These are phyloP conservation scores for Botrytis fabae DNA, from an alignment of 2,329 filamentous ascomycete species.

Conservation along the genomic window DNA sequence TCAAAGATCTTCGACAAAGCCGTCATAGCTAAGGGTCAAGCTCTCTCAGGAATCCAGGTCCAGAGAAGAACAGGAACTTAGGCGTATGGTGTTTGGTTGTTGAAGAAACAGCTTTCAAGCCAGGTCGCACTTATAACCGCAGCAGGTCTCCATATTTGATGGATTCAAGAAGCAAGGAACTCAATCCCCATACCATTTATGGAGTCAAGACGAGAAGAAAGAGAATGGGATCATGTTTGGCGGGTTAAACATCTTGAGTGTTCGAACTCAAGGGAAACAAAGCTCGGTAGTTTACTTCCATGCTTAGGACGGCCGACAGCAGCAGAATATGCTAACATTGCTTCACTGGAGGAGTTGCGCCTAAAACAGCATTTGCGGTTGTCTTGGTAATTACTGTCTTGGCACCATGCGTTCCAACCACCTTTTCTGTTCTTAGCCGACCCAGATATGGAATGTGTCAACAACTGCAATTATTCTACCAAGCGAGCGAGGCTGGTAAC, in stretches of 20 bases:
- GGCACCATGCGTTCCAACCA: no score
- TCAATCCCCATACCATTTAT: not conserved
- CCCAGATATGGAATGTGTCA: no score
- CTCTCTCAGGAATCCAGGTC: not conserved
- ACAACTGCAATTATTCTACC: no score
- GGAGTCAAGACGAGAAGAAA: not conserved
- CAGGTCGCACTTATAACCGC: not conserved
- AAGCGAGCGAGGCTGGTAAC: no score
- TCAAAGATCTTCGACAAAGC: not conserved
- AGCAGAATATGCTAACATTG: no score
- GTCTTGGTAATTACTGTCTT: no score
- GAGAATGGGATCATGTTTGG: not conserved
- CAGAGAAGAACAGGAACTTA: not conserved
- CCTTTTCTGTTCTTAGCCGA: no score
- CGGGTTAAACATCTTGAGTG: not conserved
- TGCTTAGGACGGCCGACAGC: not conserved
- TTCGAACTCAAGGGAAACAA: not conserved
- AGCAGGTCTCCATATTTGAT: not conserved
- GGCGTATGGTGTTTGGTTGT: not conserved
- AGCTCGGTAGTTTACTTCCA: not conserved
- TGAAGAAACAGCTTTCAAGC: not conserved
- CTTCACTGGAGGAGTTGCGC: no score
- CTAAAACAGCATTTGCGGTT: no score
- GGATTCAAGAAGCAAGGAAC: accelerated
- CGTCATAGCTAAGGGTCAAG: accelerated